These are phyloP conservation scores for Lactarius hatsudake DNA, from an alignment of 768 basidiomycete species.

Conservation along the genomic window DNA sequence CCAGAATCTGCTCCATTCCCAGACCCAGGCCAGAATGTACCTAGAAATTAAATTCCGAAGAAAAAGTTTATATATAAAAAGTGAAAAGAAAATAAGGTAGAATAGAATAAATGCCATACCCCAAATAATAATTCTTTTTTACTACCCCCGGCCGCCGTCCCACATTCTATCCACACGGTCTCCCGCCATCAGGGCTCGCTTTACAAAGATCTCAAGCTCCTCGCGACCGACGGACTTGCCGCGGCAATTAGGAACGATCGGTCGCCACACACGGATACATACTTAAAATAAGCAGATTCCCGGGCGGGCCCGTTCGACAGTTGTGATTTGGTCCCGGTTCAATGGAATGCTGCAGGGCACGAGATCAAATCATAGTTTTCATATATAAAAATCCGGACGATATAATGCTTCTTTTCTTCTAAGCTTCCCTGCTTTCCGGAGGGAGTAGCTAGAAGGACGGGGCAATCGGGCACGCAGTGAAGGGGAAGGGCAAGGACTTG, in stretches of 20 bases:
- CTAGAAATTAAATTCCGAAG: not conserved
- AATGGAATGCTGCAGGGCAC: constrained; percentile 1
- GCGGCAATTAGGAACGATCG: constrained; percentile 29
- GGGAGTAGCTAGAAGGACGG: not conserved
- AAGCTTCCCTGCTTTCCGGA: constrained; percentile 23
- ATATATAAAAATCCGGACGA: constrained; percentile 16
- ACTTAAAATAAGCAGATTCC: constrained; percentile 25
- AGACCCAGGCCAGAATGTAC: not conserved
- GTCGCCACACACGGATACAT: constrained; percentile 12
- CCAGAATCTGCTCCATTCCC: not conserved
- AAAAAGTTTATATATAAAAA: not conserved
- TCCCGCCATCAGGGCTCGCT: constrained; percentile 4
- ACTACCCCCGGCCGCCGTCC: constrained; percentile 17
- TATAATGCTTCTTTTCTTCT: constrained; percentile 3
- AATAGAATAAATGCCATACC: not conserved
- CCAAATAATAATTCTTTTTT: not conserved
- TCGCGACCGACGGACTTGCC: constrained; percentile 27
- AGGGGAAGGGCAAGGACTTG: not conserved
- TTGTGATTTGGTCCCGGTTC: constrained; percentile 17
- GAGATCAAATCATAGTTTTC: constrained; percentile 8
- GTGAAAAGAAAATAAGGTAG: not conserved
- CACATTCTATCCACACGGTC: not conserved
- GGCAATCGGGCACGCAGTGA: not conserved
- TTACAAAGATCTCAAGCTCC: constrained; percentile 5
- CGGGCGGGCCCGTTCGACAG: constrained; percentile 20